These are phyloP conservation scores for Forsythia viridissima DNA, from an alignment of 257 asterid species.

Conservation along the genomic window DNA sequence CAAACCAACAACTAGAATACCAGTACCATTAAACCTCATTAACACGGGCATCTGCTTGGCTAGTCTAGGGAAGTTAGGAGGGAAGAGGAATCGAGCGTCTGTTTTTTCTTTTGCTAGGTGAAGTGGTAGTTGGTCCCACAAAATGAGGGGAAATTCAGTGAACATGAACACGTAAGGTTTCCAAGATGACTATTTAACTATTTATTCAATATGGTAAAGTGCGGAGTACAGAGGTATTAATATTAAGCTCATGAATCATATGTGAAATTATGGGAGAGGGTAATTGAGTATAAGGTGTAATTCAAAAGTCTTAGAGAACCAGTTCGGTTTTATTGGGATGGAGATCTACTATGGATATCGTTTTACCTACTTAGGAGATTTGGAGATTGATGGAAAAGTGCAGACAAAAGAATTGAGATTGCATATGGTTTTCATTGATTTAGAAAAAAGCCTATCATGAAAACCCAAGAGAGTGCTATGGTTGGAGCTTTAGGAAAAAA, in stretches of 20 bases:
- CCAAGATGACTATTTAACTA: background rate
- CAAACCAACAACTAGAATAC: background rate
- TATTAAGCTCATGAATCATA: too few species aligned
- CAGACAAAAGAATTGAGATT: too few species aligned
- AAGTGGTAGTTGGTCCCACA: background rate
- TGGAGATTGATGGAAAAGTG: too few species aligned
- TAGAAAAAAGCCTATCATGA: background rate
- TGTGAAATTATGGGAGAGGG: background rate
- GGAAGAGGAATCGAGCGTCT: background rate
- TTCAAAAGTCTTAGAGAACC: too few species aligned
- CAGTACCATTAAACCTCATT: background rate
- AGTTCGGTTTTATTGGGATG: too few species aligned
- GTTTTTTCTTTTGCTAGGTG: background rate
- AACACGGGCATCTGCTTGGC: background rate
- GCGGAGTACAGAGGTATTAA: background rate
- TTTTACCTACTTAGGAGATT: too few species aligned
- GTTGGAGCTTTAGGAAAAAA: background rate
- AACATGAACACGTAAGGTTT: background rate
- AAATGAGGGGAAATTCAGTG: background rate
- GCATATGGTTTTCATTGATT: too few species aligned
- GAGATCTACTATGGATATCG: too few species aligned
- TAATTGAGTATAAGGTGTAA: background rate
- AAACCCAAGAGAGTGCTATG: background rate
- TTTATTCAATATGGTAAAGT: background rate
- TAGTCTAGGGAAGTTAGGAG: background rate